Evolutionary conservation across 208 protist genomes (phyloP).

Genomic region (Leishmania guyanensis): DNA sequence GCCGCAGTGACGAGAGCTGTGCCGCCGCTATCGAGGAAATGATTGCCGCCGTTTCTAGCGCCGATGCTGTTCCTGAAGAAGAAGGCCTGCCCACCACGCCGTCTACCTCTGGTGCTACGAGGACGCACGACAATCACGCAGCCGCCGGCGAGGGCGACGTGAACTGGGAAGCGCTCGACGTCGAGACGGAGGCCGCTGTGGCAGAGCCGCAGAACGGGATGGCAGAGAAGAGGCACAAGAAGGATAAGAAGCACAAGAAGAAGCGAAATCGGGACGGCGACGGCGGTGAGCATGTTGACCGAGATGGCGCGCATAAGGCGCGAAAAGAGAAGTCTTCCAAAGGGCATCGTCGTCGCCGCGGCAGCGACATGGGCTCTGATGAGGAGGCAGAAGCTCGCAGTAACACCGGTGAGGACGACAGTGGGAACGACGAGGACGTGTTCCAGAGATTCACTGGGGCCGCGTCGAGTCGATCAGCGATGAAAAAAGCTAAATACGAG

Average conservation of each 20-base stretch:
- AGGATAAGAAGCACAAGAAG: conserved; percentile 34
- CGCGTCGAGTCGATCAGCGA: conserved; percentile 19
- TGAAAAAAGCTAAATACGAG: conserved; percentile 28
- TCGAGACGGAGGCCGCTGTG: not conserved
- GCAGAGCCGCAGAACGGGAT: not conserved
- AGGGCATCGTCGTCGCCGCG: conserved; percentile 16
- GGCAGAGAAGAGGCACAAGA: conserved; percentile 16
- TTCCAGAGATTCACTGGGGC: conserved; percentile 27
- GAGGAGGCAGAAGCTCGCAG: conserved; percentile 7
- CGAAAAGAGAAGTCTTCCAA: conserved; percentile 21
- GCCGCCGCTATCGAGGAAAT: conserved; percentile 61
- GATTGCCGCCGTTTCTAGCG: conserved; percentile 9
- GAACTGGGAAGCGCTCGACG: not conserved
- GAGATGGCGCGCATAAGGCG: not conserved
- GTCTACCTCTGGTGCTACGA: not conserved
- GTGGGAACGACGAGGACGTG: conserved; percentile 8
- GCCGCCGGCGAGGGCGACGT: not conserved
- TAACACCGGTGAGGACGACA: conserved; percentile 19
- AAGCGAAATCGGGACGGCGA: not conserved
- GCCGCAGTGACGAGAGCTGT: conserved; percentile 42
- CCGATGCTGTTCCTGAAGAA: not conserved
- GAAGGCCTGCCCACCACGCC: not conserved
- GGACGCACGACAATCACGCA: not conserved
- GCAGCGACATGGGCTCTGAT: not conserved
- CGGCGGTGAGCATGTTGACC: not conserved